Percentiles rank a stretch among this genome's conserved stretches.
Conservation (phyloP, 2,329 filamentous ascomycete species). For the Calonectria hawksworthii region DNA sequence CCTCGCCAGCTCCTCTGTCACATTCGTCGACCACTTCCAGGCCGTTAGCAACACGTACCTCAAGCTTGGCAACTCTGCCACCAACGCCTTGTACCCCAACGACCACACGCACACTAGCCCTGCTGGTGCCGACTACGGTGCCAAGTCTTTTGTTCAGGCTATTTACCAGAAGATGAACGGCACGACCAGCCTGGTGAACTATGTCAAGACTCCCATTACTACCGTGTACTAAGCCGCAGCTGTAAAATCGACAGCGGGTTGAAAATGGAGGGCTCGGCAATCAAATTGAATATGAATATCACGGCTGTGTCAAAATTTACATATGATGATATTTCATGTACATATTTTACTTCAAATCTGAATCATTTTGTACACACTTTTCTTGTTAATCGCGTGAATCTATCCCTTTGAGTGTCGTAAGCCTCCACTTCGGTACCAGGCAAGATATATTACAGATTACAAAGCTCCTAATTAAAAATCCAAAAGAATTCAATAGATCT, state of each 20-base stretch:
- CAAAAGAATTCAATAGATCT: too few species aligned
- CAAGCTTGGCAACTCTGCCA: constrained; percentile 61
- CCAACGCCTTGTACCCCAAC: constrained; percentile 68
- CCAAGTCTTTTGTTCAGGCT: constrained; percentile 65
- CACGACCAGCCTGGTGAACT: constrained; percentile 40
- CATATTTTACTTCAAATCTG: not conserved
- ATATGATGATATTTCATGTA: not conserved
- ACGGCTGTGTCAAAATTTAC: not conserved
- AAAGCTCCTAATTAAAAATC: too few species aligned
- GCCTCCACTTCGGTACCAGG: too few species aligned
- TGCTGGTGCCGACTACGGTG: constrained; percentile 66
- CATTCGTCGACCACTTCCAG: constrained; percentile 72
- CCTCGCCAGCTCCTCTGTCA: constrained; percentile 56
- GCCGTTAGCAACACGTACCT: constrained; percentile 69
- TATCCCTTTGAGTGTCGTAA: too few species aligned
- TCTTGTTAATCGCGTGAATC: not conserved
- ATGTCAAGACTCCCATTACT: constrained; percentile 45
- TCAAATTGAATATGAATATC: too few species aligned
- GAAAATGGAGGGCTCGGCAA: too few species aligned
- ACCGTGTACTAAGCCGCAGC: constrained; percentile 36
- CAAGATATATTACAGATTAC: too few species aligned
- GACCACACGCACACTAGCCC: constrained; percentile 75
- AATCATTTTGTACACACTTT: not conserved
- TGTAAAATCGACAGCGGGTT: too few species aligned
- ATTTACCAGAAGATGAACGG: constrained; percentile 48